Percentiles rank a stretch among this genome's conserved stretches.
phyloP scores from a whole-genome alignment of 2,329 filamentous ascomycete genomes.

The Hysterium pulicare region DNA sequence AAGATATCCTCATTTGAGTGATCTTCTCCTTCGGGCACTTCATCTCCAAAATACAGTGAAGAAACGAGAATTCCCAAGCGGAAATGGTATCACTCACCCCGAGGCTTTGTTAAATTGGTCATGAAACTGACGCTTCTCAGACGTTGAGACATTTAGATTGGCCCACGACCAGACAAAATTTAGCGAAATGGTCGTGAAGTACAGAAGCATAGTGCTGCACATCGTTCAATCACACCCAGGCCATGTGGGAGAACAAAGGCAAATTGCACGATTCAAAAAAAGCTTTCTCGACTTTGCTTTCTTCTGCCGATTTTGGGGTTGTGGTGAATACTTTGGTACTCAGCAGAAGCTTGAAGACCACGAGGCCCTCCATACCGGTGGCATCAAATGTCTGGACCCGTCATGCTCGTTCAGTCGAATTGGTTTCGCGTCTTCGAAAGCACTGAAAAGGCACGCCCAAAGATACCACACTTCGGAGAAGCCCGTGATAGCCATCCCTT shows the following conservation, averaged over 20 bases:
- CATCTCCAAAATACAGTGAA: not conserved
- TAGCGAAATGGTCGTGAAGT: not conserved
- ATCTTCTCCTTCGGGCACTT: not conserved
- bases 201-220: not conserved
- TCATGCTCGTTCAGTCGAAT: not conserved
- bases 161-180: not conserved
- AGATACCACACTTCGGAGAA: not conserved
- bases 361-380: not conserved
- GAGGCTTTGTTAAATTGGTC: not conserved
- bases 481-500: not conserved
- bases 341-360: not conserved
- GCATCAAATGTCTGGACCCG: not conserved
- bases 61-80: not conserved
- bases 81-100: not conserved
- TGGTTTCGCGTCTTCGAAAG: not conserved
- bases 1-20: not conserved
- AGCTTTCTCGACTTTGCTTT: not conserved
- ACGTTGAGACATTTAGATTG: not conserved
- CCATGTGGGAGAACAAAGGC: not conserved
- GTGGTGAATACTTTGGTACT: not conserved
- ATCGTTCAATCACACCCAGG: not conserved
- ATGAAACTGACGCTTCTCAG: not conserved
- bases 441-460: not conserved
- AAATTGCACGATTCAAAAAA: not conserved
- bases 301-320: not conserved